Base-by-base conservation (phyloP, 1,284 basidiomycete species). In the Xerocomus amazonicus region DNA sequence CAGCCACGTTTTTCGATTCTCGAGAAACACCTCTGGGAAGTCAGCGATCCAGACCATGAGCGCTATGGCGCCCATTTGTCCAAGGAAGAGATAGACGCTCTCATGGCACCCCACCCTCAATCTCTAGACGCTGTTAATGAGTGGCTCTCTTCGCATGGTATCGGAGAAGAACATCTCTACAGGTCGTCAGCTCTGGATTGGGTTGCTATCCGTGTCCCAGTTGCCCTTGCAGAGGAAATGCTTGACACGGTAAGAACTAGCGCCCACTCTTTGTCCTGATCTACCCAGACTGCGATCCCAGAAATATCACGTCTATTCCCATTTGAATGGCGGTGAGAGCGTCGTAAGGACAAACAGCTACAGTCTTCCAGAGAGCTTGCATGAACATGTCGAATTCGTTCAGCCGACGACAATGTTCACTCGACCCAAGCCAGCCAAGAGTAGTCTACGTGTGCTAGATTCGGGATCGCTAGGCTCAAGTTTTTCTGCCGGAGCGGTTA, bases 321-420 rank as follows among this genome's bases (percentile, higher is more conserved):
- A 89, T 57, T 64, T 61, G 8, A 67, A 70, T 19, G 76, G 71
- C 32, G 80, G 80, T 0, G 77, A 82, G 32, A 66, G 68, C 14
- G 59, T 84, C 32, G 71, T 88, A 49, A 78, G 86, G 50, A 85
- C 87, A n/a, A 81, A 79, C 6, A 73, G 71, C 38, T 91, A 90
- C 69, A 82, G 81, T 57, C 70, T 91, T 8, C 87, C 88, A 0
- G 73, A 72, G 50, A 54, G 75, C 50, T 63, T 91, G 17, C 76
- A 83, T 54, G 67, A 70, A 6, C 86, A 90, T 58, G 63, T 90
- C 39, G 85, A 89, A 43, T 66, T 89, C 32, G 73, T 90, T 35
- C 83, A 87, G 52, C 88, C 88, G 0, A 90, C 88, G 0, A 87
- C 85, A 0, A 76, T 83, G 66, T 90, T 90, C 60, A 73, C 75